Evolutionary conservation across 805 yeast species (phyloP), one percentile per base, ranked within the genome.

Genomic region (Saccharomycopsis lassenensis): DNA sequence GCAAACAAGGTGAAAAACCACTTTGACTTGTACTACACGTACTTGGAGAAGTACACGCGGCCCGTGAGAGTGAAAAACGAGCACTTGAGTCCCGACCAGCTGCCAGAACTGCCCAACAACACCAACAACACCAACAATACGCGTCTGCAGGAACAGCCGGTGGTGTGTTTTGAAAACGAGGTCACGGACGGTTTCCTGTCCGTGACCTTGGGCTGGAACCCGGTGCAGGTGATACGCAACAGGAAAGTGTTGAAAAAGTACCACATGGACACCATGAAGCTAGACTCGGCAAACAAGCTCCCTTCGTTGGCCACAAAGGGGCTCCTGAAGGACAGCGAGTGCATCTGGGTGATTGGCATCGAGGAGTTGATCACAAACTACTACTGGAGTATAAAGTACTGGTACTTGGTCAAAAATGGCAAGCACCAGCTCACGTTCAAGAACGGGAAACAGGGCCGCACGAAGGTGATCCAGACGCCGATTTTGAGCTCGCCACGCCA

Each of bases 191-290:
- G 10, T 17, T 18, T 31, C 4, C 20, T 35, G n/a, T 33, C 27
- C 7, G 14, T 31, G 12, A 12, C 16, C 3, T 18, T 40, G 10
- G 14, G 15, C 5, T 42, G 46, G 46, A 36, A 42, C 24, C 46
- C 46, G 11, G 26, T 42, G 19, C 38, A 39, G 14, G 14, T 42
- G 18, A 42, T 42, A 7, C 24, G 46, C 18, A 42, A 35, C 17
- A 17, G 45, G 11, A 32, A 33, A 28, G 26, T 18, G n/a, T n/a
- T 26, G 10, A 22, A 8, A 12, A 15, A 24, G 20, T 11, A 29
- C n/a, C n/a, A 27, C 22, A 34, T 6, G 16, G 16, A 17, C 17
- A 11, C 14, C 19, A 11, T 8, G 11, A 17, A 17, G 15, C 32
- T 22, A 14, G 32, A 22, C 6, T 12, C 6, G 5, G n/a, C 15